Percentiles rank a stretch among this genome's conserved stretches.
These are phyloP conservation scores for Chlamydomonas reinhardtii DNA, from an alignment of 163 green algal species.

Conservation along the genomic window DNA sequence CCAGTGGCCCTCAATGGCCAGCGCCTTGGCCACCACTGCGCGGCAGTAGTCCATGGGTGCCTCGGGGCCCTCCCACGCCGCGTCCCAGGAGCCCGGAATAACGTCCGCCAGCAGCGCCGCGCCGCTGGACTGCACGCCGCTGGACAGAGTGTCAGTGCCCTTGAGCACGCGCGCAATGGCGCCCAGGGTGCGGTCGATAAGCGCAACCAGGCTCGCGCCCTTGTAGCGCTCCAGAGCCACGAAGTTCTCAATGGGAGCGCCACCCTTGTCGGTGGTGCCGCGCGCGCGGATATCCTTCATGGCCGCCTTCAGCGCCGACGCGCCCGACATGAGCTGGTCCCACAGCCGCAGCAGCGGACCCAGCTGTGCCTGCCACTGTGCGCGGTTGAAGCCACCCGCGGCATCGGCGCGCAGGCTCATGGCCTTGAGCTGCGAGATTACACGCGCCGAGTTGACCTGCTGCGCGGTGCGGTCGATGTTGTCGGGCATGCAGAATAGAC, in stretches of 20 bases:
- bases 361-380: conserved; percentile 68
- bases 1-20: conserved; percentile 65
- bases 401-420: conserved; percentile 56
- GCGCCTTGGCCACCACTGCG: conserved; percentile 61
- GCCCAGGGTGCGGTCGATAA: conserved; percentile 60
- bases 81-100: conserved; percentile 74
- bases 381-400: conserved; percentile 61
- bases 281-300: conserved; percentile 46
- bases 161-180: conserved; percentile 63
- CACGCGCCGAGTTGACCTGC: conserved; percentile 30
- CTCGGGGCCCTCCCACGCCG: conserved; percentile 73
- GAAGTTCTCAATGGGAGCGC: conserved; percentile 71
- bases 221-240: conserved; percentile 66
- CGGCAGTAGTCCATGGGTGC: conserved; percentile 72
- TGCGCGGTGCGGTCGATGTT: conserved; percentile 78
- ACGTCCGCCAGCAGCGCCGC: conserved; percentile 63
- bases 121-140: conserved; percentile 51
- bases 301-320: conserved; percentile 35
- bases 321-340: conserved; percentile 66
- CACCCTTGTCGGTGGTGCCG: conserved; percentile 16
- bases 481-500: conserved; percentile 79
- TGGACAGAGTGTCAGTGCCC: conserved; percentile 45
- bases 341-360: conserved; percentile 77
- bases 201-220: conserved; percentile 57
- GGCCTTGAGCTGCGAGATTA: conserved; percentile 49